Evolutionary conservation across 2,329 filamentous ascomycete genomes (phyloP).

Genomic region (Claviceps spartinae): DNA sequence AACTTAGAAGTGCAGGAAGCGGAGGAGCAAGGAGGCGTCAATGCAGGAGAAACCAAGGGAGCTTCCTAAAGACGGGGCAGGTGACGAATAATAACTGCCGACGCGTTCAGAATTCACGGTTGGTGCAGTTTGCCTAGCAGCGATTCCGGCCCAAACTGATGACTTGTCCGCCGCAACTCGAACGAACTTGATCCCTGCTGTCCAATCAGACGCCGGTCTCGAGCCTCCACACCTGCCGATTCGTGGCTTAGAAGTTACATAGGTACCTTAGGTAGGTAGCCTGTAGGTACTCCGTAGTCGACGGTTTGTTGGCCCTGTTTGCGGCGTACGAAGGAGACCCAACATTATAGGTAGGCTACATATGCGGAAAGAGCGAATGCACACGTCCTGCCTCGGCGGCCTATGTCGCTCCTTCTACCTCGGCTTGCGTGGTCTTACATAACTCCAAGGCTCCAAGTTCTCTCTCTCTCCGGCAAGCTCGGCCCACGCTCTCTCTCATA

Average conservation of each 20-base stretch:
- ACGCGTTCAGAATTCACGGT: too few relatives aligned
- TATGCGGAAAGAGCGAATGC: too few relatives aligned
- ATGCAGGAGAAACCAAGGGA: not conserved
- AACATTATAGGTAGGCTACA: too few relatives aligned
- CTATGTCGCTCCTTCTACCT: too few relatives aligned
- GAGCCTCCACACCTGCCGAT: constrained; percentile 16
- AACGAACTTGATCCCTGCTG: constrained; percentile 4
- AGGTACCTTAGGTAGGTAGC: too few relatives aligned
- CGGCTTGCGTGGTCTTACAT: too few relatives aligned
- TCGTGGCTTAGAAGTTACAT: not conserved
- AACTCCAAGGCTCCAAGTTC: too few relatives aligned
- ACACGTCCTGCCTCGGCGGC: too few relatives aligned
- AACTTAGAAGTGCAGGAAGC: not conserved
- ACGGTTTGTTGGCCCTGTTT: constrained; percentile 1
- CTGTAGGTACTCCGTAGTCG: too few relatives aligned
- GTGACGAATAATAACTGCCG: not conserved
- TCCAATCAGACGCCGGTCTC: constrained; percentile 25
- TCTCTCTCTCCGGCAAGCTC: too few relatives aligned
- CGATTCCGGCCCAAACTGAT: not conserved
- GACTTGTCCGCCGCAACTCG: constrained; percentile 8
- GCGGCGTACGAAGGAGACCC: not conserved
- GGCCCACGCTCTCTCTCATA: too few relatives aligned
- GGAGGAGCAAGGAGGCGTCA: not conserved
- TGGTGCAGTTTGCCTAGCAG: not conserved
- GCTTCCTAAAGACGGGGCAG: not conserved